Base-by-base conservation (phyloP, 306 rosid genomes). In the Prosopis cineraria region DNA sequence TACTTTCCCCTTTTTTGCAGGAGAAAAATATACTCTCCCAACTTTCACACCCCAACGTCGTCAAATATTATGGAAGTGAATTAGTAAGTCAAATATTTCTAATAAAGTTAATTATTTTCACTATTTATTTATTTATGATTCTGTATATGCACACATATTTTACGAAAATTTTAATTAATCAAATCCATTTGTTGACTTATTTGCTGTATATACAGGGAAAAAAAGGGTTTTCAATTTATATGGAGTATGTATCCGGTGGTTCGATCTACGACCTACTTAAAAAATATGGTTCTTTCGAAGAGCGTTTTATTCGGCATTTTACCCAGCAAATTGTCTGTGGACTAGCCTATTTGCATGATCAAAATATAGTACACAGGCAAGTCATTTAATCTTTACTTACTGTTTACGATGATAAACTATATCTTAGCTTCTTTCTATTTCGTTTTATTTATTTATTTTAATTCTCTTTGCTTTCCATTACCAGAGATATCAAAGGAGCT, bases 401-500 rank as follows among this genome's bases (percentile, higher is more conserved):
- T n/a, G n/a, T n/a, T n/a, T n/a, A n/a, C n/a, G n/a, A n/a, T n/a
- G n/a, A n/a, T n/a, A n/a, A n/a, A n/a, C n/a, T n/a, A n/a, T n/a
- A n/a, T n/a, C n/a, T n/a, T n/a, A n/a, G n/a, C n/a, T n/a, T n/a
- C n/a, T n/a, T n/a, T n/a, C n/a, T n/a, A n/a, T n/a, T n/a, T n/a
- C n/a, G n/a, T n/a, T n/a, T 45, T 10, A 44, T 29, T 17, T 14
- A 24, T 59, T 13, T 48, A 40, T 40, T 60, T 24, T 31, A 29
- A 20, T 72, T 82, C 34, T 66, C 36, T 16, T 62, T 25, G 20
- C 58, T 22, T 81, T 65, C 41, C 41, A 63, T 34, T 85, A 68
- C 79, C 91, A 90, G 95, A 88, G 92, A 90, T 67, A 90, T 90
- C 33, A 90, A 90, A 74, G 95, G 95, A 59, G 91, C 95, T 60